Conservation (phyloP, 257 asterid genomes). For the Fraxinus quadrangulata region DNA sequence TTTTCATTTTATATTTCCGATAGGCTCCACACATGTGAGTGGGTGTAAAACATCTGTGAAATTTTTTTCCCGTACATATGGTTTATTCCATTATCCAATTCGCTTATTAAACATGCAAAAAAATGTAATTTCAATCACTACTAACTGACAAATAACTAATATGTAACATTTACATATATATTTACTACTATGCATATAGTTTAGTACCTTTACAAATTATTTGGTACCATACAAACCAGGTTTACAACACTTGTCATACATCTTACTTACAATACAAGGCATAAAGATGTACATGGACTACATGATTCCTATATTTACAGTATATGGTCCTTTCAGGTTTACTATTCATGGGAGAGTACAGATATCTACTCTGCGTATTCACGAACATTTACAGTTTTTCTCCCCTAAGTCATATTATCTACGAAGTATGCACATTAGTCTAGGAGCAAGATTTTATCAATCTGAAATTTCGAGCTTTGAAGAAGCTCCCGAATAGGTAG, state of each 20-base stretch:
- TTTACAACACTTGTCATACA: constrained; percentile 13
- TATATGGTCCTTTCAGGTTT: constrained; percentile 24
- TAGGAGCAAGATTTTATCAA: constrained; percentile 36
- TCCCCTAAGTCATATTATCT: constrained; percentile 14
- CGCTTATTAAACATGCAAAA: too few relatives aligned
- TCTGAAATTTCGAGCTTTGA: constrained; percentile 42
- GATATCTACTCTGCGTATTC: constrained; percentile 28
- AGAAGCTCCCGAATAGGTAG: constrained; percentile 59
- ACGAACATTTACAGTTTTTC: constrained; percentile 1
- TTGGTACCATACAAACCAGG: neutral
- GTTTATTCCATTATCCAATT: too few relatives aligned
- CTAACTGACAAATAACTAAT: neutral
- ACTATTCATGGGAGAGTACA: constrained; percentile 15
- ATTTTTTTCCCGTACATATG: too few relatives aligned
- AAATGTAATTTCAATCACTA: neutral
- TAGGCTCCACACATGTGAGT: too few relatives aligned
- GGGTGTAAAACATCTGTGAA: too few relatives aligned
- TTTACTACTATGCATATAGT: neutral
- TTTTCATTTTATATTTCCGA: too few relatives aligned
- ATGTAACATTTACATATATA: constrained; percentile 13
- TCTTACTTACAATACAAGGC: constrained; percentile 12
- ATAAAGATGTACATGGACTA: constrained; percentile 21
- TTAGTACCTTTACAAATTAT: constrained; percentile 8
- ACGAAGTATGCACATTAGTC: constrained; percentile 3
- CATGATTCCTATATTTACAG: constrained; percentile 40